Conservation (phyloP, 2,329 filamentous ascomycete species). For the Penicillium rolfsii region DNA sequence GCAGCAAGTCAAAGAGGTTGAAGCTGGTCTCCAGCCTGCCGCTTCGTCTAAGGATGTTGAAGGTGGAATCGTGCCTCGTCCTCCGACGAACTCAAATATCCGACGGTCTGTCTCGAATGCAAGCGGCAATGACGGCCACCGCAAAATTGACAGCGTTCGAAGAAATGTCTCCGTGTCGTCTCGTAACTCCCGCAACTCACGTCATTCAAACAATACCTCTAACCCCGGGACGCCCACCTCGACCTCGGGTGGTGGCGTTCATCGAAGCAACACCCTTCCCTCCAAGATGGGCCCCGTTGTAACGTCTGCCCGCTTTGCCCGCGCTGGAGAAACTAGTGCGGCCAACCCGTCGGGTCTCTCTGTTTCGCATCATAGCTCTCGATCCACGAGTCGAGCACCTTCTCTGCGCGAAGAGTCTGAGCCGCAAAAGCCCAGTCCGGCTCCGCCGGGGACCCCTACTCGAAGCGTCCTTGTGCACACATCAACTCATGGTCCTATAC, state of each 20-base stretch:
- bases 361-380: slow-evolving; percentile 36
- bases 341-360: slow-evolving; percentile 47
- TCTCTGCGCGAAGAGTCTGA: slow-evolving; percentile 27
- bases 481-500: slow-evolving; percentile 39
- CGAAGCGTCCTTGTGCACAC: slow-evolving; percentile 36
- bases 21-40: slow-evolving; percentile 62
- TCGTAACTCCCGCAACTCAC: slow-evolving; percentile 76
- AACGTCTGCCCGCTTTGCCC: slow-evolving; percentile 67
- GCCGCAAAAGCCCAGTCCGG: slow-evolving; percentile 11
- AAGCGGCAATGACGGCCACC: slow-evolving; percentile 84
- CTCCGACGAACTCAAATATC: slow-evolving; percentile 50
- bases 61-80: slow-evolving; percentile 60
- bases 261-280: slow-evolving; percentile 87
- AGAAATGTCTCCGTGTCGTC: slow-evolving; percentile 93
- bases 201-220: slow-evolving; percentile 70
- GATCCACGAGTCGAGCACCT: slow-evolving; percentile 36
- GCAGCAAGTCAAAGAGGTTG: slow-evolving; percentile 67
- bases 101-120: slow-evolving; percentile 81
- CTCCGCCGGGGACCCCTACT: slow-evolving; percentile 19
- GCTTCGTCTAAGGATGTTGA: slow-evolving; percentile 60
- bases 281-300: slow-evolving; percentile 83
- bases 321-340: slow-evolving; percentile 56
- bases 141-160: slow-evolving; percentile 74
- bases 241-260: slow-evolving; percentile 60
- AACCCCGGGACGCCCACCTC: slow-evolving; percentile 67